Base-by-base conservation (phyloP, 768 basidiomycete genomes). In the Panus rudis region DNA sequence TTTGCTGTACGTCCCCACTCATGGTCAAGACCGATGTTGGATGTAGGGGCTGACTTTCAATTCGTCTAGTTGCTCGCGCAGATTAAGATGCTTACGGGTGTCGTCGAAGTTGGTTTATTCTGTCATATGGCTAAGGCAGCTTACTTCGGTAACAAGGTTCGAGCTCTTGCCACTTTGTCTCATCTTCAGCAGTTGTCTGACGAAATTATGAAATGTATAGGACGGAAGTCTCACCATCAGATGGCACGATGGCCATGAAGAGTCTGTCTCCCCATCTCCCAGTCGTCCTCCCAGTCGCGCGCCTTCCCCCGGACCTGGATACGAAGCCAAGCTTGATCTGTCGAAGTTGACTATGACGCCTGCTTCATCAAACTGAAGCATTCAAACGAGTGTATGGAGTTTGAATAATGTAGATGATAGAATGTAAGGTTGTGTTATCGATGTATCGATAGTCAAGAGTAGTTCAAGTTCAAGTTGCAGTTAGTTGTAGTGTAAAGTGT, bases 91-190 rank as follows among this genome's bases (percentile, higher is more conserved):
- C 72, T 98, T 47, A 98, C 94, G 3, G 96, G 96, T 35, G 91
- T 97, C 19, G 90, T 98, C n/a, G 96, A 99, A 63, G 96, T 97
- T 25, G 96, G 96, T 1, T 63, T 99, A n/a, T 98, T 99, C 68
- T 92, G 90, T 59, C 71, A 80, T 42, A 83, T 96, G 73, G 92
- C 87, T 4, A 78, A 82, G 58, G 92, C 92, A 1, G 94, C 93
- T n/a, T 98, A 97, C 69, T 99, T 98, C 63, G 90, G 90, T 16
- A 92, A 92, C 52, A 70, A 78, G 66, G 88, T 86, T 33, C 34
- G 66, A n/a, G 56, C 19, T 17, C 20, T 14, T 12, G 34, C 12
- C 30, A 20, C 19, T 17, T 6, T 3, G 23, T 17, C 11, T 19
- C 32, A 37, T 35, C 6, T 7, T 35, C n/a, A 35, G 8, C 33